phyloP scores from a whole-genome alignment of 257 asterid species.

The Paulownia fortunei region DNA sequence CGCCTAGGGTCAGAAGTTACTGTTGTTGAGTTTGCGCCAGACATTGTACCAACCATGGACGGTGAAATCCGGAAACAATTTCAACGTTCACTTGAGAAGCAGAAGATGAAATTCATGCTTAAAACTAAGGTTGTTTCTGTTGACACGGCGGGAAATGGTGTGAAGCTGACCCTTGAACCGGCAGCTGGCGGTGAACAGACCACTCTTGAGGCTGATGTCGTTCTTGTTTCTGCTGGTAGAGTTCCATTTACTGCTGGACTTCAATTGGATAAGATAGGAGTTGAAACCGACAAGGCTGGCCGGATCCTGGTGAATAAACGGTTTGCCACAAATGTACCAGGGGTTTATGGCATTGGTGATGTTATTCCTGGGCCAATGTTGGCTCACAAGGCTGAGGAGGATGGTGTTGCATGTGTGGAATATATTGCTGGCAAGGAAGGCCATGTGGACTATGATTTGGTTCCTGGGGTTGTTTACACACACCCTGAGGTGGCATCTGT shows the following conservation, averaged over 20 bases:
- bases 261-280: conserved; percentile 77
- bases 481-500: conserved; percentile 97
- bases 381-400: conserved; percentile 99
- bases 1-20: conserved; percentile 97
- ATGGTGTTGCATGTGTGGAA: conserved; percentile 96
- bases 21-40: conserved; percentile 89
- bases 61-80: conserved; percentile 87
- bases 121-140: conserved; percentile 97
- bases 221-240: conserved; percentile 96
- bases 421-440: conserved; percentile 91
- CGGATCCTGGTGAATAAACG: conserved; percentile 73
- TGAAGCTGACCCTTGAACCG: conserved; percentile 88
- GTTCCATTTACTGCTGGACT: conserved; percentile 87
- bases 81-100: conserved; percentile 93
- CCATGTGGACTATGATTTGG: conserved; percentile 93
- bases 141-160: conserved; percentile 70
- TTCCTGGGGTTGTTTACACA: conserved; percentile 93
- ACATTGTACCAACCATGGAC: conserved; percentile 96
- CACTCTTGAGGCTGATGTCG: conserved; percentile 87
- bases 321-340: conserved; percentile 69
- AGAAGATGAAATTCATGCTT: conserved; percentile 94
- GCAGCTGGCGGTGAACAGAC: conserved; percentile 88
- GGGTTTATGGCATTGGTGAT: conserved; percentile 92
- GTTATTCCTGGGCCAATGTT: conserved; percentile 98
- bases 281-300: conserved; percentile 83